Evolutionary conservation across 352 stramenopile genomes (phyloP), one percentile per base, ranked within the genome.

Genomic region (Phytopythium montanum): DNA sequence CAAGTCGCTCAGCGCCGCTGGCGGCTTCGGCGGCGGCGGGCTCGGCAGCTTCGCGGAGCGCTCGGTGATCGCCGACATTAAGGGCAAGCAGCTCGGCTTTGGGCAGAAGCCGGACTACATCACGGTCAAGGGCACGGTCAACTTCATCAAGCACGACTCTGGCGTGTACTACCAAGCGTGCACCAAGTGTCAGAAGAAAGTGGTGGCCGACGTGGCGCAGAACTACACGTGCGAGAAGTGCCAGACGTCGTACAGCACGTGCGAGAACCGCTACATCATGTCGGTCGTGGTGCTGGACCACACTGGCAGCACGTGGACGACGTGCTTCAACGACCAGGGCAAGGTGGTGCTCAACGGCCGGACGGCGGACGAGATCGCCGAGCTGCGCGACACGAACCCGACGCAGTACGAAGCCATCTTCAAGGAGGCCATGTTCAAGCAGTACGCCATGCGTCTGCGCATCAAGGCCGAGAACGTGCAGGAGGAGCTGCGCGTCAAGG

Each of bases 211-310:
- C 49, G 96, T 97, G 46, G 95, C 97, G 62, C 87, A 95, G 60
- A 97, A 94, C 54, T 99, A 91, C 76, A 88, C 88, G 56, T 99
- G 97, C 65, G 97, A 99, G 65, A 98, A 98, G 70, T 99, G 96
- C 76, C 83, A 97, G 68, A 94, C 89, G 42, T 95, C 90, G n/a
- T 96, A 97, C 76, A 81, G 79, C 44, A 92, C 85, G 23, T 99
- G 96, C 65, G 87, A 95, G 64, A 96, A 97, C 58, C 88, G 96
- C 54, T 99, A 97, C 85, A 98, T 98, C 61, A 86, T 99, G 66
- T 98, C 88, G 52, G 81, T 96, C 21, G 87, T 92, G 23, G 80
- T 99, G 50, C 79, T 94, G 49, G 97, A 99, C 74, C 84, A 97
- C 70, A 97, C 95, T 38, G 90, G 83, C 38, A 97, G 81, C 53